Conservation (phyloP, 1,284 basidiomycete species). For the Agaricales sp. region DNA sequence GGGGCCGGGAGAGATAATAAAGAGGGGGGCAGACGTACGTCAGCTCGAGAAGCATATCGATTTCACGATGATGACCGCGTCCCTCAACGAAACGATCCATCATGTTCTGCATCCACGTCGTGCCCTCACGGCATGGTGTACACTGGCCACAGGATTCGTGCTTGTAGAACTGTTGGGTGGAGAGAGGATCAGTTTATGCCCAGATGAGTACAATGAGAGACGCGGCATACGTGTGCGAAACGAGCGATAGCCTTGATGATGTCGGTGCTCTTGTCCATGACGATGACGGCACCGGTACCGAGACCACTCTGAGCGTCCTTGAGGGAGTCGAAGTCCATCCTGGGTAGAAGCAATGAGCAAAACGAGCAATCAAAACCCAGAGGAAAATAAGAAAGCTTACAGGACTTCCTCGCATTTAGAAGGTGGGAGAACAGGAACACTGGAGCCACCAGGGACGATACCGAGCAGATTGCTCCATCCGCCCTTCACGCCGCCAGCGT, state of each 20-base stretch:
- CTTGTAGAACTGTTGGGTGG: slow-evolving; percentile 73
- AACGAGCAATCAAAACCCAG: slow-evolving; percentile 1
- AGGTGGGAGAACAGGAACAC: slow-evolving; percentile 89
- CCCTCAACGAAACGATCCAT: slow-evolving; percentile 91
- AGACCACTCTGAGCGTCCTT: slow-evolving; percentile 93
- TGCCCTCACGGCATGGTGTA: slow-evolving; percentile 93
- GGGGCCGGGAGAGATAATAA: slow-evolving; percentile 1
- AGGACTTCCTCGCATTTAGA: slow-evolving; percentile 76
- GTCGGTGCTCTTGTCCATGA: slow-evolving; percentile 98
- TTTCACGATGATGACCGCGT: slow-evolving; percentile 84
- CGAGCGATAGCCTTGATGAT: slow-evolving; percentile 89
- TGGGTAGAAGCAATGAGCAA: slow-evolving; percentile 18
- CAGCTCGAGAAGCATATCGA: slow-evolving; percentile 92
- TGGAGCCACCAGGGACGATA: slow-evolving; percentile 91
- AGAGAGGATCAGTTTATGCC: too few species aligned
- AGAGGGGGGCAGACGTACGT: slow-evolving; percentile 40
- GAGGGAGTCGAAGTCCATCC: slow-evolving; percentile 98
- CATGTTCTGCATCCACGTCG: slow-evolving; percentile 99
- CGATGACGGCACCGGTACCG: slow-evolving; percentile 96
- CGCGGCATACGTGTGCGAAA: slow-evolving; percentile 63
- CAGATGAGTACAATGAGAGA: background rate
- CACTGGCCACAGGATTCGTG: slow-evolving; percentile 99
- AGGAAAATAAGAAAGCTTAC: slow-evolving; percentile 33
- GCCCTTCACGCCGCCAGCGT: slow-evolving; percentile 90
- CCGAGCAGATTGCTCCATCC: slow-evolving; percentile 96